These are phyloP conservation scores for Hemisphaericaspora subhashii DNA, from an alignment of 1,139 yeast genomes.

Conservation along the genomic window DNA sequence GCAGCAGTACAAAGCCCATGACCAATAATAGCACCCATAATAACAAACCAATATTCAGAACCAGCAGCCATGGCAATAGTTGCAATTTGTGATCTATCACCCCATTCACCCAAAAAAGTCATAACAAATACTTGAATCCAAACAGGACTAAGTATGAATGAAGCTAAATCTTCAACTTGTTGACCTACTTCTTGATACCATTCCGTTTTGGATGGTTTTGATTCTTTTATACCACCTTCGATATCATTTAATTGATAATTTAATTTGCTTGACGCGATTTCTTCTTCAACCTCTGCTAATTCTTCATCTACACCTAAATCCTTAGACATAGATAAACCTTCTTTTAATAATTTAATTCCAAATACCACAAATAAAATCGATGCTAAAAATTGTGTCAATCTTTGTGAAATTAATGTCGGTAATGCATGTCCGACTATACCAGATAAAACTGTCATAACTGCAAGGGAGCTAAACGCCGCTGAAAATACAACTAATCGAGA, in stretches of 20 bases:
- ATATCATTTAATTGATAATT: constrained; percentile 50
- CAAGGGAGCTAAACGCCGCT: constrained; percentile 85
- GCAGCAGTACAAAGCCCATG: constrained; percentile 87
- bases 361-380: constrained; percentile 78
- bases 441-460: constrained; percentile 85
- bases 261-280: constrained; percentile 66
- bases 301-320: constrained; percentile 90
- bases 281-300: constrained; percentile 95
- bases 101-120: constrained; percentile 99
- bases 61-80: constrained; percentile 99
- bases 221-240: constrained; percentile 49
- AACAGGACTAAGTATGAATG: constrained; percentile 74
- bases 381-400: constrained; percentile 79
- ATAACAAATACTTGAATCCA: constrained; percentile 95
- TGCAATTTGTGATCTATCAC: constrained; percentile 96
- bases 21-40: constrained; percentile 86
- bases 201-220: constrained; percentile 11
- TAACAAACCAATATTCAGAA: constrained; percentile 85
- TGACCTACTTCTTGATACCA: constrained; percentile 31
- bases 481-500: constrained; percentile 79
- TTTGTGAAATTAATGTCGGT: constrained; percentile 79
- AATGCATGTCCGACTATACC: constrained; percentile 91
- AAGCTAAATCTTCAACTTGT: constrained; percentile 51
- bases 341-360: constrained; percentile 73
- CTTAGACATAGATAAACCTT: constrained; percentile 81